Evolutionary conservation across 495 filamentous ascomycete genomes (phyloP).

Genomic region (Lentithecium fluviatile): DNA sequence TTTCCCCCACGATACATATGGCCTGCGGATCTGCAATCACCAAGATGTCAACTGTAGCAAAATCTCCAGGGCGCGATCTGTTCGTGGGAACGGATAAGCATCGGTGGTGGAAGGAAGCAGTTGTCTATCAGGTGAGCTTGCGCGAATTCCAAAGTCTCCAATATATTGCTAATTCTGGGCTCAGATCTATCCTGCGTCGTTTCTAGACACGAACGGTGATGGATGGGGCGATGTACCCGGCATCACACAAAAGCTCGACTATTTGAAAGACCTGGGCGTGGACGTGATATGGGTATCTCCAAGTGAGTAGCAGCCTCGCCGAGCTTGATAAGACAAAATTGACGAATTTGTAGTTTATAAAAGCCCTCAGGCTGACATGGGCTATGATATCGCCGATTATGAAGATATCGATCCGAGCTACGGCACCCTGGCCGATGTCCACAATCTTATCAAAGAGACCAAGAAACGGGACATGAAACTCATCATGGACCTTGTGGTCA

Average conservation of each 20-base stretch:
- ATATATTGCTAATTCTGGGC: background rate
- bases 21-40: background rate
- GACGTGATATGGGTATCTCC: constrained; percentile 46
- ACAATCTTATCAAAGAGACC: constrained; percentile 51
- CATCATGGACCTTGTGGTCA: constrained; percentile 59
- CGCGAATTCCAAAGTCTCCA: background rate
- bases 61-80: constrained; percentile 1
- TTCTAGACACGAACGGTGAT: constrained; percentile 41
- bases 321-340: too few relatives aligned
- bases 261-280: constrained; percentile 43
- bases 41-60: constrained; percentile 5
- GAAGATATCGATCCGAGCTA: constrained; percentile 48
- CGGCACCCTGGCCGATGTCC: constrained; percentile 56
- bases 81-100: constrained; percentile 33
- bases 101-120: constrained; percentile 46
- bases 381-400: constrained; percentile 44
- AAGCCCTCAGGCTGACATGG: constrained; percentile 47
- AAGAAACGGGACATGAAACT: constrained; percentile 54
- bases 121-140: constrained; percentile 41
- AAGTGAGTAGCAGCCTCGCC: too few relatives aligned
- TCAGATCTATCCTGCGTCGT: constrained; percentile 46
- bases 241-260: constrained; percentile 44
- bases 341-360: constrained; percentile 36
- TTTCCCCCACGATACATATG: too few relatives aligned
- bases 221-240: constrained; percentile 46